These are phyloP conservation scores for Aspergillus aculeatinus DNA, from an alignment of 2,329 filamentous ascomycete genomes.

Conservation along the genomic window DNA sequence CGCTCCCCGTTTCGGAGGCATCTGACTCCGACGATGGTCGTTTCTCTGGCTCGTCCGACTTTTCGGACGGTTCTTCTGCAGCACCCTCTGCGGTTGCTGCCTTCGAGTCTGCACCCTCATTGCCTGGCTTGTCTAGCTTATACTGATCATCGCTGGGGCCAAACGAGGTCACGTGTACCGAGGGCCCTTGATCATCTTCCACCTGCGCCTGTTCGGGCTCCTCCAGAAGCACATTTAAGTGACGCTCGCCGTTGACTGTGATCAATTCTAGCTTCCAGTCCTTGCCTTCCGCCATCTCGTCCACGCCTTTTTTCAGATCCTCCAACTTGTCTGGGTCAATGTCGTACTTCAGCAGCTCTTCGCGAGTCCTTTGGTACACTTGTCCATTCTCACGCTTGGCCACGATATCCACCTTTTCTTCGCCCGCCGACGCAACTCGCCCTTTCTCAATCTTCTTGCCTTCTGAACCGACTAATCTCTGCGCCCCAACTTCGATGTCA, in stretches of 20 bases:
- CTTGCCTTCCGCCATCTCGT: constrained; percentile 66
- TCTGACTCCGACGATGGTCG: constrained; percentile 11
- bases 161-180: neutral
- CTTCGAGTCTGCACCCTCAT: neutral
- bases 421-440: constrained; percentile 55
- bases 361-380: constrained; percentile 60
- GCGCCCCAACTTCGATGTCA: constrained; percentile 59
- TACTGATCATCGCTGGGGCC: neutral
- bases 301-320: constrained; percentile 65
- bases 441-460: constrained; percentile 58
- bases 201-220: constrained; percentile 48
- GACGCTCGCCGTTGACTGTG: constrained; percentile 63
- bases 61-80: constrained; percentile 1
- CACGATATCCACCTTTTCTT: constrained; percentile 50
- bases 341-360: constrained; percentile 67
- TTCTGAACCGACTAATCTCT: constrained; percentile 54
- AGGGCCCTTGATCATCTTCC: constrained; percentile 13
- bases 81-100: neutral
- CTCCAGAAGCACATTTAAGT: constrained; percentile 70
- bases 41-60: constrained; percentile 14
- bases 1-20: constrained; percentile 30
- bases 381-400: constrained; percentile 61
- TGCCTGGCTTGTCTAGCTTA: neutral
- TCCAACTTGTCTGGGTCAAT: constrained; percentile 68
- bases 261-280: constrained; percentile 81